Percentiles rank a stretch among this genome's conserved stretches.
Evolutionary conservation across 2,329 filamentous ascomycete genomes (phyloP).

Genomic region (Sporothrix euskadiensis): DNA sequence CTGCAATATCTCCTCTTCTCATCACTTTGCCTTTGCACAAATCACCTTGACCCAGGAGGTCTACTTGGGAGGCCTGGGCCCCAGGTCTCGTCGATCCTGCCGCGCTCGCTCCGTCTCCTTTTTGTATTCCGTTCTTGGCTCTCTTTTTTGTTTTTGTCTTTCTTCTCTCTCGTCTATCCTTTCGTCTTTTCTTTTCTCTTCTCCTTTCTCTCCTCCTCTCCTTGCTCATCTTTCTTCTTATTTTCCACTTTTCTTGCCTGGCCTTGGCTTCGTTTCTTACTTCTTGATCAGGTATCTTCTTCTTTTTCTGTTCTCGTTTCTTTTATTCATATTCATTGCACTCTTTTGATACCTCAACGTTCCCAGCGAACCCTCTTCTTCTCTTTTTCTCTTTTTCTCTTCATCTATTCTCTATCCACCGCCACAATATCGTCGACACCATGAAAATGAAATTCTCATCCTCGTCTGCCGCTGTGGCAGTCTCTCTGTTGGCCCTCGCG

Average conservation of each 20-base stretch:
- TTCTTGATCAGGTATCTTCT: background rate
- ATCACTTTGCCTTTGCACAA: too few species aligned
- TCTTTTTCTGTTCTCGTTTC: background rate
- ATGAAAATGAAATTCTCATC: conserved; percentile 27
- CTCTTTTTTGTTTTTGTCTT: conserved; percentile 3
- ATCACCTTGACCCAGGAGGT: background rate
- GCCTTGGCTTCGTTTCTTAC: conserved; percentile 5
- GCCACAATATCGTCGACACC: background rate
- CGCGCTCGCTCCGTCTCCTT: background rate
- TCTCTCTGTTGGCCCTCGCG: conserved; percentile 32
- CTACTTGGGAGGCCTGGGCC: background rate
- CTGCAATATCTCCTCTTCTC: background rate
- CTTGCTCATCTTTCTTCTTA: background rate
- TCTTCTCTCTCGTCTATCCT: background rate
- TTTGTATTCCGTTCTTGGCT: conserved; percentile 7
- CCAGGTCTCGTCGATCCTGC: conserved; percentile 2
- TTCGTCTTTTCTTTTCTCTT: background rate
- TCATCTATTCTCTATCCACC: background rate
- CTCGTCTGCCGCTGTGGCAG: conserved; percentile 24
- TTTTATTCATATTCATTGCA: background rate
- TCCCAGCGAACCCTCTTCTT: too few species aligned
- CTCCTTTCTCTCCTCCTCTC: background rate
- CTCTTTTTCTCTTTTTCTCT: background rate
- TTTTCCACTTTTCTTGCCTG: background rate
- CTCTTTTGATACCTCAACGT: conserved; percentile 3